Base-by-base conservation (phyloP, 1,139 yeast species). In the Nematodospora anomalae region DNA sequence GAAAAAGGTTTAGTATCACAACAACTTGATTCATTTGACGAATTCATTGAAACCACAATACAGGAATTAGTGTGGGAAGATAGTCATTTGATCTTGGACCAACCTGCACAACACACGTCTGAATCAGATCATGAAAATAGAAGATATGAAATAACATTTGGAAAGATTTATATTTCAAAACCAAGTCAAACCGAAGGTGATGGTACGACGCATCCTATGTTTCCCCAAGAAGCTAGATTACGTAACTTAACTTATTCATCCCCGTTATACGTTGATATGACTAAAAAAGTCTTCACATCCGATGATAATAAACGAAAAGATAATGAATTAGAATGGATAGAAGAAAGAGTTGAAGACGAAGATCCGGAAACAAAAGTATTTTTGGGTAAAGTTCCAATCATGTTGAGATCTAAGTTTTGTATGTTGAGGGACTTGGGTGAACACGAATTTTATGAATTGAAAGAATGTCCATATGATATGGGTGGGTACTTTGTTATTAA, bases 181-280 rank as follows among this genome's bases (percentile, higher is more conserved):
- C 98, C 99, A 28, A 88, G 96, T 35, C 96, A 92, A 79, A 94
- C 97, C 14, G 99, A 94, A 69, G 96, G 97, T 22, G 99, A 94
- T 67, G 99, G 99, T 69, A 89, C 96, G 22, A 90, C 97, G n/a
- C 94, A 89, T 54, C 95, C 96, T 12, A 82, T 94, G 84, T 87
- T 87, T 60, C 98, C 99, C 8, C 98, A 94, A 64, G 99, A 94
- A 62, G 98, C 98, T 6, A 78, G 99, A 53, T 74, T 92, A 48
- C 81, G 99, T 66, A 92, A 92, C 59, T 75, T 94, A 64, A 94
- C 99, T 0, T 94, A 94, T 60, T 87, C 97, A 4, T 87, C 97
- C 23, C 97, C 98, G 20, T 74, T 94, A 37, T 92, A 92, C 55
- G 97, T 94, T 30, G 97, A 92, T 57, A 92, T 94, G 88, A 80